Conservation (phyloP, 2,329 filamentous ascomycete genomes). For the Paecilomyces sp. region DNA sequence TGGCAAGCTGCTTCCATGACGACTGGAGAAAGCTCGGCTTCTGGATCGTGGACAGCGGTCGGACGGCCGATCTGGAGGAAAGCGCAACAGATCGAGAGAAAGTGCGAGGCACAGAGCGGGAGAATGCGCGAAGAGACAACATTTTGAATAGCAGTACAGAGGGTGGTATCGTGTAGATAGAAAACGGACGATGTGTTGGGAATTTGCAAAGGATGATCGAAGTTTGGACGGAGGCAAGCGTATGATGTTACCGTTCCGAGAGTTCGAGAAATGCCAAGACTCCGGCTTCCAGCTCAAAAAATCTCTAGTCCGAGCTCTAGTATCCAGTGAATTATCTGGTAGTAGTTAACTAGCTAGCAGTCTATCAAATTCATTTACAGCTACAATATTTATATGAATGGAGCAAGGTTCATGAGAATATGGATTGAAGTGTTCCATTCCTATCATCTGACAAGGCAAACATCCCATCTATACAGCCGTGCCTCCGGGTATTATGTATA, state of each 20-base stretch:
- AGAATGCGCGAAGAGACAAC: slow-evolving; percentile 61
- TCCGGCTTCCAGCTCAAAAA: slow-evolving; percentile 1
- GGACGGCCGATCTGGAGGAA: slow-evolving; percentile 40
- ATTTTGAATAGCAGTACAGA: slow-evolving; percentile 40
- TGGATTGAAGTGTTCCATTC: neutral
- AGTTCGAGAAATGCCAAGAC: slow-evolving; percentile 18
- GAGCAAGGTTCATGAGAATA: too few relatives aligned
- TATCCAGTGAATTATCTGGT: too few relatives aligned
- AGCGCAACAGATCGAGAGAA: slow-evolving; percentile 51
- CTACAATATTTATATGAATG: too few relatives aligned
- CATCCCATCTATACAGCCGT: neutral
- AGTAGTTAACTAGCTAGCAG: too few relatives aligned
- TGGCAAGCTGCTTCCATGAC: slow-evolving; percentile 38
- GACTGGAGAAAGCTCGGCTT: slow-evolving; percentile 45
- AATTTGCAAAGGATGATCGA: neutral
- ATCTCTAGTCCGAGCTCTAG: slow-evolving; percentile 2
- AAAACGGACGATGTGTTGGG: neutral
- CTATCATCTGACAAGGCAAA: neutral
- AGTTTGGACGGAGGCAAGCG: slow-evolving; percentile 2
- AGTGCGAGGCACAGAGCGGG: slow-evolving; percentile 60
- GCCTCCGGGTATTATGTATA: neutral
- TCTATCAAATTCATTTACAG: too few relatives aligned
- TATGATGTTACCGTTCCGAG: slow-evolving; percentile 10
- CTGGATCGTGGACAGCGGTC: slow-evolving; percentile 43
- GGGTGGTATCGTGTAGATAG: neutral